Evolutionary conservation across 2,329 filamentous ascomycete species (phyloP).

Genomic region (Trichoderma oligosporum): DNA sequence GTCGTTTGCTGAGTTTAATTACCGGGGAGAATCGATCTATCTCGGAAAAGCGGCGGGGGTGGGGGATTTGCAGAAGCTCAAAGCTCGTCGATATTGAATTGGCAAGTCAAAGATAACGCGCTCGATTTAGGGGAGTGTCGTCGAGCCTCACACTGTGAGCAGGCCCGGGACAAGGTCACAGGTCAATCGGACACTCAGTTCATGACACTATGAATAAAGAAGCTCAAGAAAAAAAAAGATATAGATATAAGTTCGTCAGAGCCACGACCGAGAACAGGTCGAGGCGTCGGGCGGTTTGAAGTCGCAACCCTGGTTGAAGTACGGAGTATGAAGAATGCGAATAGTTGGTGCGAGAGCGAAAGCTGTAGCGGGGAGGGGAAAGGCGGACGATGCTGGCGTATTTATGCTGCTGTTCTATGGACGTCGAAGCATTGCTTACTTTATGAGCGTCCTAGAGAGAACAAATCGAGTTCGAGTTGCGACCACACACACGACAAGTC

Average conservation of each 20-base stretch:
- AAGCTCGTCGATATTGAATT: slow-evolving; percentile 16
- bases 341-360: neutral
- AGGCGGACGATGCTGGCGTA: slow-evolving; percentile 1
- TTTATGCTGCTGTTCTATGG: slow-evolving; percentile 4
- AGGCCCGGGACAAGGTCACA: slow-evolving; percentile 37
- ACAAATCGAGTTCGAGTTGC: neutral
- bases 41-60: neutral
- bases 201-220: slow-evolving; percentile 31
- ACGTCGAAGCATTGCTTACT: slow-evolving; percentile 12
- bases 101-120: slow-evolving; percentile 12
- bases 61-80: neutral
- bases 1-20: slow-evolving; percentile 25
- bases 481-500: neutral
- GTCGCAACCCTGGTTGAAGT: neutral
- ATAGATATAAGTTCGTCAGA: neutral
- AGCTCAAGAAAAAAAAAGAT: neutral
- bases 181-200: slow-evolving; percentile 31
- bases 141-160: slow-evolving; percentile 32
- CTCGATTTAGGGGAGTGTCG: slow-evolving; percentile 12
- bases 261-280: neutral
- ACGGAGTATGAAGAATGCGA: neutral
- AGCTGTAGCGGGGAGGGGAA: neutral
- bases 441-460: neutral
- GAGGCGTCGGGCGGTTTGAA: neutral
- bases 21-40: too few species aligned